These are phyloP conservation scores for Clitopilus hobsonii DNA, from an alignment of 768 basidiomycete species.

Conservation along the genomic window DNA sequence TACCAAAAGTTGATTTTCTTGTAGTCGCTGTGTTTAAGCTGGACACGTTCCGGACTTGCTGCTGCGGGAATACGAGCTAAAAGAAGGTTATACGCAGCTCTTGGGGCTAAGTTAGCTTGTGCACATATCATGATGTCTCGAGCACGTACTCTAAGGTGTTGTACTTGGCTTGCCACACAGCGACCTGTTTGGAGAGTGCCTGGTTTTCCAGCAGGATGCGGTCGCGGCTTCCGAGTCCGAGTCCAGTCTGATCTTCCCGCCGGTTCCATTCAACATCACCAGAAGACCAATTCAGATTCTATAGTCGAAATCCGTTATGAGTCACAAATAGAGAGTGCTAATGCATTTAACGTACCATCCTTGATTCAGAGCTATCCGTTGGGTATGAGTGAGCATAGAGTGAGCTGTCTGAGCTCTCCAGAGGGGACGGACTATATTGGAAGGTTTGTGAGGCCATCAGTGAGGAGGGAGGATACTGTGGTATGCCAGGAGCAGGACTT, in stretches of 20 bases:
- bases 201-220: not conserved
- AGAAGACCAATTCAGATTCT: not conserved
- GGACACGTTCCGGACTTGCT: not conserved
- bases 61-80: not conserved
- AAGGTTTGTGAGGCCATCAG: not conserved
- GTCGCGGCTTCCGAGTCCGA: not conserved
- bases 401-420: not conserved
- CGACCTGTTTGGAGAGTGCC: not conserved
- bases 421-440: not conserved
- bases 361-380: not conserved
- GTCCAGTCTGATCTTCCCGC: not conserved
- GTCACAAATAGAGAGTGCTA: no score
- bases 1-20: not conserved
- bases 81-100: not conserved
- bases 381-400: not conserved
- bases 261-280: not conserved
- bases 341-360: not conserved
- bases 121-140: not conserved
- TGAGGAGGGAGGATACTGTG: not conserved
- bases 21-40: not conserved
- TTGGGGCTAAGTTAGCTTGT: not conserved
- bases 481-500: not conserved
- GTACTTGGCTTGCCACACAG: not conserved
- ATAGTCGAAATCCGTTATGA: no score
- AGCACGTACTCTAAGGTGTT: not conserved